A percentile compares a stretch with the other conserved stretches of the same genome.
phyloP scores from a whole-genome alignment of 495 filamentous ascomycete species.

The Baudoinia panamericana region DNA sequence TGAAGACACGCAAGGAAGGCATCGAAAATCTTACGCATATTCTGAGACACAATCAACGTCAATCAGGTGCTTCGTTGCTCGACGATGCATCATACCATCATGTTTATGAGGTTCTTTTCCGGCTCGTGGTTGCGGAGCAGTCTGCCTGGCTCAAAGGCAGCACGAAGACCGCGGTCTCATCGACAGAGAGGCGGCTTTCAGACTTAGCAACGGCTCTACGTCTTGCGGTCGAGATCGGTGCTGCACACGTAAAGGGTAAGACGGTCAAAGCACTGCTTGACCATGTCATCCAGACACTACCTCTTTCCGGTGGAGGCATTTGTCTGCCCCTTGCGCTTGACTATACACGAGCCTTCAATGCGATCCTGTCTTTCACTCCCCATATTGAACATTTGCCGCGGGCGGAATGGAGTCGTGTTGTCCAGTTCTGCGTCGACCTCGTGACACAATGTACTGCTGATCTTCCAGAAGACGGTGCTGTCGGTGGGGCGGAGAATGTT shows the following conservation, averaged over 20 bases:
- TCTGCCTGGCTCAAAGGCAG: conserved; percentile 46
- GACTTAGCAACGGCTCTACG: conserved; percentile 61
- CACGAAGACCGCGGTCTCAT: conserved; percentile 33
- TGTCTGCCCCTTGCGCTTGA: conserved; percentile 59
- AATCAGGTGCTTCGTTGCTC: conserved; percentile 40
- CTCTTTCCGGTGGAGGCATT: conserved; percentile 46
- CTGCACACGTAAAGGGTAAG: conserved; percentile 55
- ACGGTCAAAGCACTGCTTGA: conserved; percentile 65
- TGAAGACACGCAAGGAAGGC: conserved; percentile 23
- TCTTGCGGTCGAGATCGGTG: conserved; percentile 52
- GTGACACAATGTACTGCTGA: conserved; percentile 23
- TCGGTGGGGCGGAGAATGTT: conserved; percentile 2
- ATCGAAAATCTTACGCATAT: conserved; percentile 48
- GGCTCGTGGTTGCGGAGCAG: conserved; percentile 52
- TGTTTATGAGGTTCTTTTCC: conserved; percentile 72
- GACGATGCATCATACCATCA: conserved; percentile 67
- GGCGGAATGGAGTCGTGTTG: conserved; percentile 53
- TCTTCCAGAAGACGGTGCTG: not conserved
- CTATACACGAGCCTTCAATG: conserved; percentile 62
- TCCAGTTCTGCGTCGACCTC: conserved; percentile 52
- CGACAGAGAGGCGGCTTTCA: conserved; percentile 45
- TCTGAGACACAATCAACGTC: conserved; percentile 45
- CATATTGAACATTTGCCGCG: conserved; percentile 63
- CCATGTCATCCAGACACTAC: conserved; percentile 67
- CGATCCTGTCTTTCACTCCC: conserved; percentile 55